Evolutionary conservation across 352 stramenopile genomes (phyloP), one percentile per base, ranked within the genome.

Genomic region (Globisporangium heterothallicum): DNA sequence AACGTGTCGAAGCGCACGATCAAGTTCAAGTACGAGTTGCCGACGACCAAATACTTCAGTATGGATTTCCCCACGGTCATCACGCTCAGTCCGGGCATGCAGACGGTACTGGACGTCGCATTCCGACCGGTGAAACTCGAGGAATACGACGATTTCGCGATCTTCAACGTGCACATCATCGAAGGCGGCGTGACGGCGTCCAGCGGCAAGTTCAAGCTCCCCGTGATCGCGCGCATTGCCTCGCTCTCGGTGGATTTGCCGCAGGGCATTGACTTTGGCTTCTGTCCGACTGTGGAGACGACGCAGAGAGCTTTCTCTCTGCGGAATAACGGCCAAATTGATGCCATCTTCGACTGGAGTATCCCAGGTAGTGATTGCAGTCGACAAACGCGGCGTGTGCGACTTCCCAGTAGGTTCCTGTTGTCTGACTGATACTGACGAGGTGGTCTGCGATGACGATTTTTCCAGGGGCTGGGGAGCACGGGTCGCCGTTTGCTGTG

Each of bases 1-100:
- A 98, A 98, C 58, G 80, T 97, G 29, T 88, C 78, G 4, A 63
- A 70, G 19, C 74, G 76, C 59, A 95, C 70, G 10, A 80, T 92
- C 56, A 93, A 94, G 64, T 94, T 97, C 63, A 97, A 97, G 64
- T 97, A 97, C 65, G 78, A 92, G 55, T 74, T 97, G 21, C 92
- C 90, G 18, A 80, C 66, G 47, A 96, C 90, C 49, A 94, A 95
- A 59, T 97, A 94, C 64, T 98, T 98, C 50, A 96, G 83, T 49
- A 94, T 98, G 82, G 81, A 91, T 45, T 97, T 97, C 66, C 92
- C 93, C 18, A 84, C 88, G 21, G 58, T 92, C 18, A 86, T 92
- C 27, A 92, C 74, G 19, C 78, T 98, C 19, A 95, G 77, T 44
- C 88, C 88, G 3, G 91, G 89, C 38, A 97, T 94, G 70, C 66